phyloP scores from a whole-genome alignment of 2,329 filamentous ascomycete genomes.

The Xylaria sp. region DNA sequence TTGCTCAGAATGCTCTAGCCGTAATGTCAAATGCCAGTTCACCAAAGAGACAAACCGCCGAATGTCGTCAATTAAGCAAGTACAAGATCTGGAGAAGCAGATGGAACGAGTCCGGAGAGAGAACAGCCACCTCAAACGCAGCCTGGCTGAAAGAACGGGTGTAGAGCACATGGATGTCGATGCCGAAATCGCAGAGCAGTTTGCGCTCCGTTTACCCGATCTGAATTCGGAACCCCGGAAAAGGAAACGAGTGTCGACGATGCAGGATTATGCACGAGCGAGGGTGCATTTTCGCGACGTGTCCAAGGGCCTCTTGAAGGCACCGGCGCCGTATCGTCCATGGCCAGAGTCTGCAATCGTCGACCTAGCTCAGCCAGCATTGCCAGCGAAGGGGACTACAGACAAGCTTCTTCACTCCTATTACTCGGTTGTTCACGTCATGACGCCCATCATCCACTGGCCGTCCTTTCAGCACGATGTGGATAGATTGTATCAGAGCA shows the following conservation, averaged over 20 bases:
- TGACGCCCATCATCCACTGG: conserved; percentile 90
- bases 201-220: conserved; percentile 67
- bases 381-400: conserved; percentile 76
- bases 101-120: conserved; percentile 83
- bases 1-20: conserved; percentile 96
- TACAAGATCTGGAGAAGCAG: conserved; percentile 96
- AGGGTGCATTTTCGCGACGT: conserved; percentile 78
- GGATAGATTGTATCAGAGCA: conserved; percentile 77
- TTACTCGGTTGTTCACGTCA: conserved; percentile 78
- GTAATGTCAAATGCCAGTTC: conserved; percentile 97
- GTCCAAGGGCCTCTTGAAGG: conserved; percentile 82
- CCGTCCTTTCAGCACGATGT: conserved; percentile 81
- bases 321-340: conserved; percentile 74
- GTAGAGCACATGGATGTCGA: conserved; percentile 64
- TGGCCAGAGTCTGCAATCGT: conserved; percentile 58
- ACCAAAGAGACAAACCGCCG: conserved; percentile 98
- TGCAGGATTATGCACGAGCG: conserved; percentile 77
- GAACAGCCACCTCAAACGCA: conserved; percentile 77
- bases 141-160: conserved; percentile 61
- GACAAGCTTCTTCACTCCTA: conserved; percentile 82
- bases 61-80: conserved; percentile 99
- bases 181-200: conserved; percentile 59
- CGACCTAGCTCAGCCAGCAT: conserved; percentile 66
- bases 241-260: conserved; percentile 68
- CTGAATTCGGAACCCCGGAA: conserved; percentile 74